Evolutionary conservation across 768 basidiomycete genomes (phyloP).

Genomic region (Russula brevipes): DNA sequence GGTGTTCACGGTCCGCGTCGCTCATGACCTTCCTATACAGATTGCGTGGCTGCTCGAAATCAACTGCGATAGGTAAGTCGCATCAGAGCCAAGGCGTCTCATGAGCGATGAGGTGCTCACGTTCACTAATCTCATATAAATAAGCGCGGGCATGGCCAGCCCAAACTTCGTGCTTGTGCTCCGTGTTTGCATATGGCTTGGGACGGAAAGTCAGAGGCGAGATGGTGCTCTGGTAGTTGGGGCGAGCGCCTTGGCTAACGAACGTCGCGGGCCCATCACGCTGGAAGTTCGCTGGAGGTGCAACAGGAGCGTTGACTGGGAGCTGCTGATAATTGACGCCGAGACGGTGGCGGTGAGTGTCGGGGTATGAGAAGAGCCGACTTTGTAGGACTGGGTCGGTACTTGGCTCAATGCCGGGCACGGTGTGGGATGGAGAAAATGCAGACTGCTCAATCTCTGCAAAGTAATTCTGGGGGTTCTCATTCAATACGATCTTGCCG

Average conservation of each 20-base stretch:
- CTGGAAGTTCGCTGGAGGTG: slow-evolving; percentile 84
- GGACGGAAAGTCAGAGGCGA: slow-evolving; percentile 61
- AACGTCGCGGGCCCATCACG: slow-evolving; percentile 69
- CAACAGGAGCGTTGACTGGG: slow-evolving; percentile 77
- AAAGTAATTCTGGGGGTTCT: slow-evolving; percentile 84
- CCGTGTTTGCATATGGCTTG: slow-evolving; percentile 35
- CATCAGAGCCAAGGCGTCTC: slow-evolving; percentile 1
- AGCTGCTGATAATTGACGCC: slow-evolving; percentile 79
- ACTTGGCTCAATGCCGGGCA: slow-evolving; percentile 87
- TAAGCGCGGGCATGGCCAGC: slow-evolving; percentile 63
- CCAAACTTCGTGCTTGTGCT: slow-evolving; percentile 65
- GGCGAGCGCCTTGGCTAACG: slow-evolving; percentile 75
- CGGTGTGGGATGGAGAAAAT: slow-evolving; percentile 81
- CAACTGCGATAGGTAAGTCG: slow-evolving; percentile 42
- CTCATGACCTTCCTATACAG: slow-evolving; percentile 66
- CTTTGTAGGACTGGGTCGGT: slow-evolving; percentile 79
- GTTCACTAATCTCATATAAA: slow-evolving; percentile 71
- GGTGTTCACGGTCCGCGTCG: slow-evolving; percentile 53
- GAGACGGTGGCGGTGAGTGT: slow-evolving; percentile 82
- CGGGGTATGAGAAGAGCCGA: slow-evolving; percentile 91
- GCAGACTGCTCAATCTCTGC: slow-evolving; percentile 92
- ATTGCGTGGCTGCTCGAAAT: slow-evolving; percentile 79
- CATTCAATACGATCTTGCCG: slow-evolving; percentile 78
- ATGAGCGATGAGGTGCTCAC: slow-evolving; percentile 40
- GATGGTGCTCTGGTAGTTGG: slow-evolving; percentile 83